phyloP scores from a whole-genome alignment of 148 eudicot genomes.

The Diospyros kaki region DNA sequence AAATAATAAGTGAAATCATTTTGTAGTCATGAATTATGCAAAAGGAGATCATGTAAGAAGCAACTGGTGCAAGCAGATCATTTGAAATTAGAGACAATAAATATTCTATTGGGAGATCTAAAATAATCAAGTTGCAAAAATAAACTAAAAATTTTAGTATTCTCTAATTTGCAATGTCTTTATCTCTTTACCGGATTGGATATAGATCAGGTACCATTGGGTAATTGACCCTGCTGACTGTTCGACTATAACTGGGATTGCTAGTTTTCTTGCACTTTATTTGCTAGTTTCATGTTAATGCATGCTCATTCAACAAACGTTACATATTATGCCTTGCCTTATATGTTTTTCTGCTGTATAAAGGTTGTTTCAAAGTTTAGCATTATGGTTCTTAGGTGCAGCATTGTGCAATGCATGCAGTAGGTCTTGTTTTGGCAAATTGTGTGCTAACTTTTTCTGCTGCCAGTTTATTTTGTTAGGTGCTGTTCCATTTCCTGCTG shows the following conservation, averaged over 20 bases:
- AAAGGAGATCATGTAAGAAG: too few relatives aligned
- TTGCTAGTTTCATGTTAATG: too few relatives aligned
- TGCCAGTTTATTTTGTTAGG: constrained; percentile 71
- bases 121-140: too few relatives aligned
- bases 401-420: neutral
- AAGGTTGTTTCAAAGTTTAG: neutral
- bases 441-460: constrained; percentile 18
- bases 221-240: neutral
- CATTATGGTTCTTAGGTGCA: neutral
- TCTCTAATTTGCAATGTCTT: neutral
- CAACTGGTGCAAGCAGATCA: too few relatives aligned
- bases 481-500: constrained; percentile 82
- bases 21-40: too few relatives aligned
- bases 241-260: neutral
- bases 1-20: too few relatives aligned
- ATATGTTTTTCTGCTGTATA: neutral
- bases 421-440: neutral
- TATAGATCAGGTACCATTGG: neutral
- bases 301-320: too few relatives aligned
- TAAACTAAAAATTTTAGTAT: neutral
- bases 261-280: neutral
- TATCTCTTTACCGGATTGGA: neutral
- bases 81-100: too few relatives aligned
- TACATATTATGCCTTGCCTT: too few relatives aligned
- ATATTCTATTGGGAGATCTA: too few relatives aligned